Evolutionary conservation across 2,329 filamentous ascomycete species (phyloP).

Genomic region (Aureobasidium sp.): DNA sequence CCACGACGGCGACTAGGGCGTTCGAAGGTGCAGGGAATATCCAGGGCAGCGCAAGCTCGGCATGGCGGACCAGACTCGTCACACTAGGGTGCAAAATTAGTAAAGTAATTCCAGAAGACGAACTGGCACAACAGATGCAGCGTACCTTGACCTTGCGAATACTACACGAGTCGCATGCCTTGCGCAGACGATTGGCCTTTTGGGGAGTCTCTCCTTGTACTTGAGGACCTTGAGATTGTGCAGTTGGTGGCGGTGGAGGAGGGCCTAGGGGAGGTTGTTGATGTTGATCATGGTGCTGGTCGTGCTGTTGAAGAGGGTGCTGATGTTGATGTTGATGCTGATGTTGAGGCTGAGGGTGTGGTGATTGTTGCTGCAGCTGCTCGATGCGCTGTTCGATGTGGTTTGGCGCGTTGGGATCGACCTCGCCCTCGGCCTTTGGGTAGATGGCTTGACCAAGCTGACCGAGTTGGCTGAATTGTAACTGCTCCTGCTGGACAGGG

Average conservation of each 20-base stretch:
- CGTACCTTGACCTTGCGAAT: conserved; percentile 35
- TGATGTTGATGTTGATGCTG: conserved; percentile 23
- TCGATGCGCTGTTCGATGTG: conserved; percentile 24
- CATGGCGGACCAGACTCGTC: conserved; percentile 61
- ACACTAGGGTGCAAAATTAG: conserved; percentile 39
- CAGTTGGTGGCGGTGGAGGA: conserved; percentile 14
- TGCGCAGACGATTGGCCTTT: conserved; percentile 34
- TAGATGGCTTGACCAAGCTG: conserved; percentile 25
- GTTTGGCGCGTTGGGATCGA: conserved; percentile 19
- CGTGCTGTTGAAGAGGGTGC: conserved; percentile 23
- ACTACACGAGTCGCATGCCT: conserved; percentile 35
- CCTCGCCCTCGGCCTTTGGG: conserved; percentile 28
- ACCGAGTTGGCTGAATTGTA: conserved; percentile 29
- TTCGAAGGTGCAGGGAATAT: conserved; percentile 62
- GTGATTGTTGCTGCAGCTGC: conserved; percentile 28
- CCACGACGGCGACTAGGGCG: conserved; percentile 57
- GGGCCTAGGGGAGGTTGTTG: conserved; percentile 21
- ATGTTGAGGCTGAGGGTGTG: conserved; percentile 22
- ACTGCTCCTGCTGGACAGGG: conserved; percentile 28
- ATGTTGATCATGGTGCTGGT: conserved; percentile 21
- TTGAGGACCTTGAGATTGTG: conserved; percentile 15
- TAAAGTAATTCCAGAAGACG: background rate
- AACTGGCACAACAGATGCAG: background rate
- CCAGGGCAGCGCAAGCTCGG: conserved; percentile 56
- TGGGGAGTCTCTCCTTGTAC: conserved; percentile 15